phyloP scores from a whole-genome alignment of 2,329 filamentous ascomycete genomes.

The Mycosphaerella arachidis region DNA sequence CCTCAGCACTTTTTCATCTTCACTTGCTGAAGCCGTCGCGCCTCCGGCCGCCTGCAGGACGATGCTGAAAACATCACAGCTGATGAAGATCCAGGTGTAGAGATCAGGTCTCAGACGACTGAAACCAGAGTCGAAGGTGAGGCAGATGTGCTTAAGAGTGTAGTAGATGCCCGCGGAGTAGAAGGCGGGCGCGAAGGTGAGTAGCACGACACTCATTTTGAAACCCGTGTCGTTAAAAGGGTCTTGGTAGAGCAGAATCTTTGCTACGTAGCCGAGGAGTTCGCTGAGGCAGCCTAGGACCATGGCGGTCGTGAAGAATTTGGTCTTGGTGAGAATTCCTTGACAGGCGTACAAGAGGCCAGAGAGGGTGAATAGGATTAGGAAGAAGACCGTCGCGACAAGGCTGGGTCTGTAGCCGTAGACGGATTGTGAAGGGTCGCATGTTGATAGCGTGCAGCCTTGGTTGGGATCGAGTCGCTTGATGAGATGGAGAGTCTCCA shows the following conservation, averaged over 20 bases:
- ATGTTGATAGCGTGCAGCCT: conserved; percentile 29
- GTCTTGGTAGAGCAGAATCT: conserved; percentile 39
- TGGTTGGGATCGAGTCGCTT: conserved; percentile 23
- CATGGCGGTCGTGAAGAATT: conserved; percentile 41
- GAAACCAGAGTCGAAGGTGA: conserved; percentile 37
- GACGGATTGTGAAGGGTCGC: conserved; percentile 22
- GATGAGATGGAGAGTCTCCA: conserved; percentile 15
- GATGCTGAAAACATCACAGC: conserved; percentile 57
- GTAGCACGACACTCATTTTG: conserved; percentile 41
- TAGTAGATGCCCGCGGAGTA: conserved; percentile 45
- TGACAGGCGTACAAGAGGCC: conserved; percentile 31
- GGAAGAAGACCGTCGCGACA: conserved; percentile 38
- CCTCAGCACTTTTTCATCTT: conserved; percentile 38
- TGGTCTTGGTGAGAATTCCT: conserved; percentile 32
- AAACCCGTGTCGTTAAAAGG: conserved; percentile 42
- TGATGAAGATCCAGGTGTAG: conserved; percentile 56
- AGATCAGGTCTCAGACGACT: conserved; percentile 24
- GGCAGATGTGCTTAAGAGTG: conserved; percentile 36
- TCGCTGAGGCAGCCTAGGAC: conserved; percentile 42
- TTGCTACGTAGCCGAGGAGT: conserved; percentile 41
- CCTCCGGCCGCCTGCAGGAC: conserved; percentile 56
- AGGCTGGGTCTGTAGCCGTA: conserved; percentile 37
- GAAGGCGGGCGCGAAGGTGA: conserved; percentile 44
- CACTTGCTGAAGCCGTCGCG: conserved; percentile 51
- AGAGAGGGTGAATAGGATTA: conserved; percentile 34